These are phyloP conservation scores for Purpureocillium takamizusanense DNA, from an alignment of 2,329 filamentous ascomycete genomes.

Conservation along the genomic window DNA sequence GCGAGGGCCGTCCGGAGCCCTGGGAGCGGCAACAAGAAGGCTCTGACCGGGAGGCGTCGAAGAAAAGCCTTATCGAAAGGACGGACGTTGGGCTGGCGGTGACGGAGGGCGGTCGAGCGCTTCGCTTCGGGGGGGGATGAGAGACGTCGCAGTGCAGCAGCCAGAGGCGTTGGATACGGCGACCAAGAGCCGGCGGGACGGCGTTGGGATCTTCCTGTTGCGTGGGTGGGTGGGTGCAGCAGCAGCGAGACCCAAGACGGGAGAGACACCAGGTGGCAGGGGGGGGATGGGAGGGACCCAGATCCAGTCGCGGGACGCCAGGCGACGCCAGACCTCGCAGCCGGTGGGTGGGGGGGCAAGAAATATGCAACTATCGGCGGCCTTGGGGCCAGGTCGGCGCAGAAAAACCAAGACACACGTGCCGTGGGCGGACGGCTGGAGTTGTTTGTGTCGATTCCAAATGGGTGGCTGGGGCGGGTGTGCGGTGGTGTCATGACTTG, in stretches of 20 bases:
- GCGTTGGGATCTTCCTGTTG: slow-evolving; percentile 10
- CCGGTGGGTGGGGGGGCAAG: neutral
- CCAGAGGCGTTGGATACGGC: slow-evolving; percentile 8
- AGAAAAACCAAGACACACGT: slow-evolving; percentile 1
- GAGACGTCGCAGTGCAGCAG: slow-evolving; percentile 10
- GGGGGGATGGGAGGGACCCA: slow-evolving; percentile 3
- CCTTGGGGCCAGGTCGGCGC: neutral
- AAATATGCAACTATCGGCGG: slow-evolving; percentile 5
- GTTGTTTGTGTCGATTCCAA: slow-evolving; percentile 1
- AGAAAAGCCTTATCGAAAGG: neutral
- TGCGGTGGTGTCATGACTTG: no score
- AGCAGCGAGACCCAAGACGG: neutral
- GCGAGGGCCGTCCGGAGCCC: neutral
- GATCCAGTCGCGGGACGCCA: neutral
- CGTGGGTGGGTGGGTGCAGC: slow-evolving; percentile 4
- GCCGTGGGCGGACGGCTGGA: no score
- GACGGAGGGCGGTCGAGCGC: neutral
- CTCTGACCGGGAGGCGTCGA: neutral
- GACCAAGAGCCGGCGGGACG: slow-evolving; percentile 10
- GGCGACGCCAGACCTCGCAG: neutral
- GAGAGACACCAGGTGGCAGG: neutral
- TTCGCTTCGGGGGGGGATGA: slow-evolving; percentile 1
- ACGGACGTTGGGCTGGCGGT: neutral
- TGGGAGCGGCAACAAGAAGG: slow-evolving; percentile 2
- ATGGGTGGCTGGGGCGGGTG: slow-evolving; percentile 8